phyloP scores from a whole-genome alignment of 495 filamentous ascomycete genomes.

The Aspergillus nidulans region DNA sequence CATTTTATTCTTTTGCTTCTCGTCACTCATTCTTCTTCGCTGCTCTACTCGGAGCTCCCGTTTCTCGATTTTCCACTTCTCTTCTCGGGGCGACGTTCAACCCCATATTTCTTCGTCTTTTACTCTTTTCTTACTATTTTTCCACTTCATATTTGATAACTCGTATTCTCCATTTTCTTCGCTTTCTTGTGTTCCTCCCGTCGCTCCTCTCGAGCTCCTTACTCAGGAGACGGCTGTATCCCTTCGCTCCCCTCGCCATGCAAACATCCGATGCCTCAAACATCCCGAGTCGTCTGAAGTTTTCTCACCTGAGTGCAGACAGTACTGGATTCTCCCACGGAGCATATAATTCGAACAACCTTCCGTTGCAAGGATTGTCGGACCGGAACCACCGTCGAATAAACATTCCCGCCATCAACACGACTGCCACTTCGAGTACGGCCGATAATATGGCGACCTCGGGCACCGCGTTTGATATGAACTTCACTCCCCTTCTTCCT shows the following conservation, averaged over 20 bases:
- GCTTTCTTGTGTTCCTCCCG: conserved; percentile 37
- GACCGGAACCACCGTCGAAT: conserved; percentile 77
- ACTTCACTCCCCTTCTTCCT: conserved; percentile 92
- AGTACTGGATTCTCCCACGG: conserved; percentile 87
- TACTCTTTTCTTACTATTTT: conserved; percentile 31
- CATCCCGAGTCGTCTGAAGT: conserved; percentile 61
- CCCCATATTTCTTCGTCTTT: conserved; percentile 32
- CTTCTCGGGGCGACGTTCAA: conserved; percentile 29
- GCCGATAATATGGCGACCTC: conserved; percentile 77
- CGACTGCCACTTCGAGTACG: conserved; percentile 53
- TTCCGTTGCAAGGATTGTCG: conserved; percentile 63
- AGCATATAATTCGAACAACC: conserved; percentile 75
- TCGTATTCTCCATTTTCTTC: conserved; percentile 21
- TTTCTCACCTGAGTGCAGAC: conserved; percentile 60
- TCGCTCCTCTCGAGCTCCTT: conserved; percentile 59
- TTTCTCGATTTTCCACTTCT: conserved; percentile 30
- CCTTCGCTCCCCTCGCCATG: conserved; percentile 62
- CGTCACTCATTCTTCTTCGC: conserved; percentile 27
- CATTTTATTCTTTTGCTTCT: conserved; percentile 16
- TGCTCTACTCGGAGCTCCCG: conserved; percentile 19
- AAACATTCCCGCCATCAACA: conserved; percentile 94
- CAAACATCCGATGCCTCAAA: conserved; percentile 67
- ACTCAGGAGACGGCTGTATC: conserved; percentile 67
- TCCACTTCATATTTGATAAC: conserved; percentile 25
- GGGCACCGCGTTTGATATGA: conserved; percentile 91